A percentile compares a stretch with the other conserved stretches of the same genome.
These are phyloP conservation scores for Microdochium paspali DNA, from an alignment of 2,329 filamentous ascomycete genomes.

Conservation along the genomic window DNA sequence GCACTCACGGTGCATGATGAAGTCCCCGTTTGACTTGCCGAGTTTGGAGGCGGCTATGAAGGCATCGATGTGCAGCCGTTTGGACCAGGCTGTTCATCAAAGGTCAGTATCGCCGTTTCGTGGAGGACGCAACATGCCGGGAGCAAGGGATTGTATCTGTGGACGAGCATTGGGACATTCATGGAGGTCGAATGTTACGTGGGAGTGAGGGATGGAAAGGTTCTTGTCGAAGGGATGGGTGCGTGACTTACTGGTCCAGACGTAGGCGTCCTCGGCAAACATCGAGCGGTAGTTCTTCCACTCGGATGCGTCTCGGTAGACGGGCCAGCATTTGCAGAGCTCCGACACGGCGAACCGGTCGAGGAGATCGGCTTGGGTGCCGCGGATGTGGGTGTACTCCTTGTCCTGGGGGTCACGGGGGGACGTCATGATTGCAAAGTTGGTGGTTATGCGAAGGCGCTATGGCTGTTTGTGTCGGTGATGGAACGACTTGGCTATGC, in stretches of 20 bases:
- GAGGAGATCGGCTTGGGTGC: conserved; percentile 26
- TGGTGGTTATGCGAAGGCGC: not conserved
- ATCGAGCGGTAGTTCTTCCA: conserved; percentile 42
- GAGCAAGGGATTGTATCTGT: not conserved
- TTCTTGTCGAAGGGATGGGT: not conserved
- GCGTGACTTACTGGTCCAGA: conserved; percentile 36
- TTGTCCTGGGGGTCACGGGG: conserved; percentile 19
- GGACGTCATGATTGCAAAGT: conserved; percentile 15
- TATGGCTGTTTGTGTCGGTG: no score
- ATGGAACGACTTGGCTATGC: no score
- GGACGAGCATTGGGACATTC: not conserved
- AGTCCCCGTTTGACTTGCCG: conserved; percentile 39
- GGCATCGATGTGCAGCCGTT: conserved; percentile 27
- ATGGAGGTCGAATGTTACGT: not conserved
- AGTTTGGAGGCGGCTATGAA: conserved; percentile 40
- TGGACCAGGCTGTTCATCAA: conserved; percentile 40
- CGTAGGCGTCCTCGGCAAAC: conserved; percentile 34
- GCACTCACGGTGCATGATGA: conserved; percentile 48
- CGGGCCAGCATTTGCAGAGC: conserved; percentile 44
- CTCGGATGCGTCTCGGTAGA: conserved; percentile 42
- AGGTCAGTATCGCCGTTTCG: no score
- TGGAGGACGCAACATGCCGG: conserved; percentile 2
- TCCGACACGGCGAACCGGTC: conserved; percentile 36
- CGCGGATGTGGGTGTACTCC: conserved; percentile 34
- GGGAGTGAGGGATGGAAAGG: not conserved